Base-by-base conservation (phyloP, 805 yeast species). In the Metschnikowia hibisci region DNA sequence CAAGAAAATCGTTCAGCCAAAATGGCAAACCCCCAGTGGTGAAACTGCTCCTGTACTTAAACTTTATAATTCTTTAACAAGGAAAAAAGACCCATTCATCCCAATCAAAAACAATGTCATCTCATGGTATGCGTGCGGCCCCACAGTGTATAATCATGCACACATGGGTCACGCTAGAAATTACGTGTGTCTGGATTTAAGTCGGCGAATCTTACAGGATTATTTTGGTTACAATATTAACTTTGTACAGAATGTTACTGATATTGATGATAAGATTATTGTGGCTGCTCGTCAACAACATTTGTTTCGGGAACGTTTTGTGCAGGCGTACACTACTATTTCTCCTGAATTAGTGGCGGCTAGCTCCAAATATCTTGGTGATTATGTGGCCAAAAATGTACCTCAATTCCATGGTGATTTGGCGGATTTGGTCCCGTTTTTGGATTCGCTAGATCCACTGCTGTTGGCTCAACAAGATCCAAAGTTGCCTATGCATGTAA, bases 91-190 rank as follows among this genome's bases (percentile, higher is more conserved):
- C 30, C 84, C 73, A 44, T 91, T 93, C 56, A 63, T 81, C n/a
- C 95, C 98, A 2, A 65, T 71, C 44, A 67, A 71, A 22, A 77
- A 78, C 2, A 77, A 78, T 47, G 77, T 76, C 46, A 85, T 93
- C 39, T 77, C 89, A 0, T 93, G 99, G 99, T 93, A 93, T 69
- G 86, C 89, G 45, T 93, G 99, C 76, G 99, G 99, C 5, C 99
- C 99, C 10, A 93, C 99, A 0, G 99, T 93, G 12, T 93, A 93
- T 60, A 96, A 93, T 65, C 81, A 93, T 27, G 80, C 90, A 41
- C 99, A 93, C 61, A 89, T 93, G 97, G 99, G 99, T 16, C 99
- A 93, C 63, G 99, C 99, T 11, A 76, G 99, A 64, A 93, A 93
- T 67, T 93, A 93, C 58, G 98, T 93, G 39, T 80, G 96, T 8